A percentile compares a stretch with the other conserved stretches of the same genome.
Conservation (phyloP, 1,284 basidiomycete genomes). For the Leucoagaricus sp. region DNA sequence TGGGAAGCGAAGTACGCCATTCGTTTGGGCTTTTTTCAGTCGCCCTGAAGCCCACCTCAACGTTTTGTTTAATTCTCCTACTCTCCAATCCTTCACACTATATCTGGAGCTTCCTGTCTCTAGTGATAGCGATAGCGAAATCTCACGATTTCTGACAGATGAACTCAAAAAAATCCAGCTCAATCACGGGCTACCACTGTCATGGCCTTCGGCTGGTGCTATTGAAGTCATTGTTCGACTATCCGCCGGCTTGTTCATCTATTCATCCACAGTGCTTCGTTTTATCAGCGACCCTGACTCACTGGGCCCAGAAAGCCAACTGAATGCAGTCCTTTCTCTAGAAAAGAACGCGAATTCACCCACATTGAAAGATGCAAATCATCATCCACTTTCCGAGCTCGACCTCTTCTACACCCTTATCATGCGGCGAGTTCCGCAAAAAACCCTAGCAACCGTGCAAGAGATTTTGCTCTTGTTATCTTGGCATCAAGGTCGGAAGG, state of each 20-base stretch:
- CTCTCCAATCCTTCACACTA: not conserved
- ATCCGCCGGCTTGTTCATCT: not conserved
- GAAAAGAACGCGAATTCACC: not conserved
- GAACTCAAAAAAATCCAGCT: not conserved
- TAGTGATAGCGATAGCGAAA: not conserved
- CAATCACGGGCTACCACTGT: not conserved
- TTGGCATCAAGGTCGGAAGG: not conserved
- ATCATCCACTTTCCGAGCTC: not conserved
- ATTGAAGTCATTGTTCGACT: not conserved
- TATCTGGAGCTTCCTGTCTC: constrained; percentile 3
- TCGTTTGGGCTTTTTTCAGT: constrained; percentile 3
- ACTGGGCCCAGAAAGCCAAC: not conserved
- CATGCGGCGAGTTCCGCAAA: not conserved
- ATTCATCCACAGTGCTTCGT: not conserved
- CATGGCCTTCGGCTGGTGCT: not conserved
- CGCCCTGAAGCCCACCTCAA: constrained; percentile 5
- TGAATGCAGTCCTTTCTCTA: not conserved
- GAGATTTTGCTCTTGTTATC: not conserved
- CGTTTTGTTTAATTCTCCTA: not conserved
- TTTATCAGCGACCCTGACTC: constrained; percentile 4
- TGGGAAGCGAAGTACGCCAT: not conserved
- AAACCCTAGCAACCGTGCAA: not conserved
- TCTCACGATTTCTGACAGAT: constrained; percentile 1
- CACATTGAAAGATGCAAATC: not conserved
- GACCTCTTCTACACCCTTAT: not conserved